A percentile compares a stretch with the other conserved stretches of the same genome.
Evolutionary conservation across 371 early-diverging fungal species (phyloP).

Genomic region (Mortierella sp.): DNA sequence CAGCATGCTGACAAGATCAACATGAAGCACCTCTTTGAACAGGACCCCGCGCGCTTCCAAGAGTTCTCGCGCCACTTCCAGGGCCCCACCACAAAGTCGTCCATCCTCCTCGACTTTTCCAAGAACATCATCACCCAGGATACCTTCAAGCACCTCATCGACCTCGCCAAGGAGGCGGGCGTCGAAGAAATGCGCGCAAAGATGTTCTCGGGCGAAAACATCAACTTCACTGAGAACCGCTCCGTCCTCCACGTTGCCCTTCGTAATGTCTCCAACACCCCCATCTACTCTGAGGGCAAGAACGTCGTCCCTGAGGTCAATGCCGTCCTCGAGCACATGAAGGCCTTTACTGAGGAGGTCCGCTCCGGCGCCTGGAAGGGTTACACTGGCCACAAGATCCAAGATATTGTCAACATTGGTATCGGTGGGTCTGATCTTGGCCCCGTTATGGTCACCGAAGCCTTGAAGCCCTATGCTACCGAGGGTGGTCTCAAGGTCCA

Average conservation of each 20-base stretch:
- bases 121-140: slow-evolving; percentile 93
- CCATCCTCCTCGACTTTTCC: slow-evolving; percentile 93
- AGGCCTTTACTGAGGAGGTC: slow-evolving; percentile 85
- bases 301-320: slow-evolving; percentile 96
- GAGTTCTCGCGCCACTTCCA: slow-evolving; percentile 84
- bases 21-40: slow-evolving; percentile 84
- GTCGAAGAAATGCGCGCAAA: slow-evolving; percentile 89
- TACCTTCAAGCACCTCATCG: slow-evolving; percentile 83
- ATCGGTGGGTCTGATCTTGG: slow-evolving; percentile 99
- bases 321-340: slow-evolving; percentile 95
- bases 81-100: slow-evolving; percentile 72
- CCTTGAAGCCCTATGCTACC: slow-evolving; percentile 93
- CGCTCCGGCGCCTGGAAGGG: slow-evolving; percentile 95
- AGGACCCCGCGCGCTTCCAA: slow-evolving; percentile 83
- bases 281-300: slow-evolving; percentile 87
- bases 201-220: slow-evolving; percentile 97
- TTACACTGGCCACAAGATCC: slow-evolving; percentile 94
- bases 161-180: slow-evolving; percentile 88
- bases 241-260: slow-evolving; percentile 98
- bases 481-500: slow-evolving; percentile 82
- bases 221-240: slow-evolving; percentile 99
- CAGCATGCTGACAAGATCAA: slow-evolving; percentile 78
- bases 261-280: slow-evolving; percentile 87
- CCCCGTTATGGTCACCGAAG: slow-evolving; percentile 99
- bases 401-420: slow-evolving; percentile 98